A percentile compares a stretch with the other conserved stretches of the same genome.
Evolutionary conservation across 2,329 filamentous ascomycete genomes (phyloP).

Genomic region (Paraphoma sp.): DNA sequence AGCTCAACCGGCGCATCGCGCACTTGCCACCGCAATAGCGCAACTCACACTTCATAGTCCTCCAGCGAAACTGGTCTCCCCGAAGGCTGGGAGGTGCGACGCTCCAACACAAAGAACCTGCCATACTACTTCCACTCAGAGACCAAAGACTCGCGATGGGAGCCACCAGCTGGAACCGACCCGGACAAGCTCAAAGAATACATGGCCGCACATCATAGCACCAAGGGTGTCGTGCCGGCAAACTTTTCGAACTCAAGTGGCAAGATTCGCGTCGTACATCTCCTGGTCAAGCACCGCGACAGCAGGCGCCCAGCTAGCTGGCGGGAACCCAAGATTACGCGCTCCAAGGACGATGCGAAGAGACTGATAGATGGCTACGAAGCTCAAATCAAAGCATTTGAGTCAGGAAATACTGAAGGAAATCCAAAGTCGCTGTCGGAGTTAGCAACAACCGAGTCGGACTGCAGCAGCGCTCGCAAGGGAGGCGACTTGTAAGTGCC

Average conservation of each 20-base stretch:
- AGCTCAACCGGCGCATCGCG: slow-evolving; percentile 14
- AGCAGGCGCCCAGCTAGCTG: slow-evolving; percentile 91
- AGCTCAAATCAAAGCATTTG: slow-evolving; percentile 72
- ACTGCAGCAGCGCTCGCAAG: slow-evolving; percentile 95
- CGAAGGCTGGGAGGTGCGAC: slow-evolving; percentile 90
- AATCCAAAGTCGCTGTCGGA: slow-evolving; percentile 68
- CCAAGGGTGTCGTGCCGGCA: slow-evolving; percentile 52
- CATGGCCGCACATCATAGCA: slow-evolving; percentile 88
- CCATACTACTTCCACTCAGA: slow-evolving; percentile 96
- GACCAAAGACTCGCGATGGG: slow-evolving; percentile 92
- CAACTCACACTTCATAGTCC: slow-evolving; percentile 36
- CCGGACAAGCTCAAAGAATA: slow-evolving; percentile 91
- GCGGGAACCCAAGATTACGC: slow-evolving; percentile 88
- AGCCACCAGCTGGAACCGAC: slow-evolving; percentile 86
- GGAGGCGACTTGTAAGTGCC: slow-evolving; percentile 79
- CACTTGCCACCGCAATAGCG: background rate
- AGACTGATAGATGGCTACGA: slow-evolving; percentile 79
- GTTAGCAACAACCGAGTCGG: slow-evolving; percentile 85
- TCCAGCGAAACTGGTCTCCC: slow-evolving; percentile 69
- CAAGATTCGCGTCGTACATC: slow-evolving; percentile 91
- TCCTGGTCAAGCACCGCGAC: slow-evolving; percentile 91
- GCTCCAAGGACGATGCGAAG: slow-evolving; percentile 85
- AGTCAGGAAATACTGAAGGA: slow-evolving; percentile 52
- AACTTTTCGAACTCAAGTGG: slow-evolving; percentile 57
- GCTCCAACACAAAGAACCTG: slow-evolving; percentile 97